A percentile compares a stretch with the other conserved stretches of the same genome.
These are phyloP conservation scores for Nannochloris sp. DNA, from an alignment of 139 green algal species.

Conservation along the genomic window DNA sequence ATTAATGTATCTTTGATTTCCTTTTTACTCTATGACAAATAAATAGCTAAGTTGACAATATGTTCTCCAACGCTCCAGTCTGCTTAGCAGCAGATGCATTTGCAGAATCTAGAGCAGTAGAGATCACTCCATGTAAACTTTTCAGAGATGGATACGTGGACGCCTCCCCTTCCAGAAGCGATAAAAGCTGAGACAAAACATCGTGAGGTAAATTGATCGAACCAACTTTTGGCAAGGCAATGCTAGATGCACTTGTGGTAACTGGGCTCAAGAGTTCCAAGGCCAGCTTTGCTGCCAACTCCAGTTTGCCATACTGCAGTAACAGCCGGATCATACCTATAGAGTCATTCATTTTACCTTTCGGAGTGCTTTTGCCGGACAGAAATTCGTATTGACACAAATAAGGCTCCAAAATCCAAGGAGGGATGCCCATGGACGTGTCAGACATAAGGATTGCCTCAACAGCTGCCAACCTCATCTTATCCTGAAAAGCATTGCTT, in stretches of 20 bases:
- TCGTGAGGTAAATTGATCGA: too few species aligned
- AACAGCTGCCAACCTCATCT: conserved; percentile 11
- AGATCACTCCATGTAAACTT: too few species aligned
- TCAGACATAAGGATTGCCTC: conserved; percentile 19
- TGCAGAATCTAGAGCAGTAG: background rate
- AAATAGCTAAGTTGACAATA: conserved; percentile 3
- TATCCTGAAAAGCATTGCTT: background rate
- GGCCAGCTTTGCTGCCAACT: conserved; percentile 28
- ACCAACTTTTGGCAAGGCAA: too few species aligned
- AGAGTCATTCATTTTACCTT: conserved; percentile 13
- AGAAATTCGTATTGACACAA: background rate
- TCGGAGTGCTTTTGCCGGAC: background rate
- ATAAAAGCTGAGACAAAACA: too few species aligned
- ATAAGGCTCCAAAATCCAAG: conserved; percentile 29
- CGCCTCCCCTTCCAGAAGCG: too few species aligned
- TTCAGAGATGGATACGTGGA: too few species aligned
- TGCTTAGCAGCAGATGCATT: background rate
- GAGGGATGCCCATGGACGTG: conserved; percentile 8
- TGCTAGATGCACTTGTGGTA: background rate
- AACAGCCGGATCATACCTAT: conserved; percentile 28
- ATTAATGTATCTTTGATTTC: background rate
- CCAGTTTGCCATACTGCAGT: conserved; percentile 23
- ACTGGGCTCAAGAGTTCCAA: conserved; percentile 6
- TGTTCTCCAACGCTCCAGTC: conserved; percentile 2
- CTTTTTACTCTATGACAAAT: background rate